Percentiles rank a stretch among this genome's conserved stretches.
phyloP scores from a whole-genome alignment of 208 protist species.

The Leishmania braziliensis region DNA sequence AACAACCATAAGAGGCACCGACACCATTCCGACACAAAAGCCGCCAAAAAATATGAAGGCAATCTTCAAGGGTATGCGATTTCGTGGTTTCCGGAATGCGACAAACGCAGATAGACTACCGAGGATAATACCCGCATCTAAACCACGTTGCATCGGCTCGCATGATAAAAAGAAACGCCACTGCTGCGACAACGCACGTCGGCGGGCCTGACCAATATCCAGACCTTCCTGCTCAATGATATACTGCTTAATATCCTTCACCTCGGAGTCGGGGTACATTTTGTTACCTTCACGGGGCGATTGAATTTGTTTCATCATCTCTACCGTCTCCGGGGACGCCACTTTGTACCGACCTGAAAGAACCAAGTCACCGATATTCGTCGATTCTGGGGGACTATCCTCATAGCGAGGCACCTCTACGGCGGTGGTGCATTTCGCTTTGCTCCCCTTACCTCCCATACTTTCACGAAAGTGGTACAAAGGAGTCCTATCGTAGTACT shows the following conservation, averaged over 20 bases:
- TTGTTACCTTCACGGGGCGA: conserved; percentile 51
- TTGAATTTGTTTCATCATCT: conserved; percentile 85
- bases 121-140: conserved; percentile 82
- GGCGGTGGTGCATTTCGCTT: background rate
- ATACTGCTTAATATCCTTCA: conserved; percentile 80
- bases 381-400: conserved; percentile 65
- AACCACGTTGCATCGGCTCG: conserved; percentile 82
- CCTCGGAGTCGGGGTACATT: conserved; percentile 74
- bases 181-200: conserved; percentile 69
- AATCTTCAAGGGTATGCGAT: conserved; percentile 68
- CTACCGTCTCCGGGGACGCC: conserved; percentile 60
- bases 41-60: conserved; percentile 65
- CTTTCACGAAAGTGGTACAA: background rate
- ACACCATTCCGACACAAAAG: conserved; percentile 71
- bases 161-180: conserved; percentile 87
- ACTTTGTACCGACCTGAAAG: conserved; percentile 76
- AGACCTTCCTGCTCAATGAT: conserved; percentile 87
- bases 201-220: conserved; percentile 62
- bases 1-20: conserved; percentile 73
- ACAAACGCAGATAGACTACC: conserved; percentile 73
- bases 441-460: conserved; percentile 30
- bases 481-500: background rate
- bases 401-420: conserved; percentile 40
- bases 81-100: conserved; percentile 55
- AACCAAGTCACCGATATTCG: conserved; percentile 75